These are phyloP conservation scores for Trichothecium sympodiale DNA, from an alignment of 2,329 filamentous ascomycete species.

Conservation along the genomic window DNA sequence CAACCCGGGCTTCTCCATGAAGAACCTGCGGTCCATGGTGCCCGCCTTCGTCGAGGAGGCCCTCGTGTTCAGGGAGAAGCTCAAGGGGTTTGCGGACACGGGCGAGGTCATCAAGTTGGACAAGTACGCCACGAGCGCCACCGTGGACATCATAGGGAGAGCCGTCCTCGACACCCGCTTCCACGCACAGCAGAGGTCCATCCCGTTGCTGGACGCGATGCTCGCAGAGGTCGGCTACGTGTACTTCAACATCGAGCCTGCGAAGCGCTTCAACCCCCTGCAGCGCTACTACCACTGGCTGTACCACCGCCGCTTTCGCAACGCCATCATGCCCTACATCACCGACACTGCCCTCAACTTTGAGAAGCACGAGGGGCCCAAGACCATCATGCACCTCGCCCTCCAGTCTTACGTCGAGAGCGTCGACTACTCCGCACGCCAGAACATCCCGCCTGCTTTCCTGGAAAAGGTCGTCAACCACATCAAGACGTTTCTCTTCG, in stretches of 20 bases:
- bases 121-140: slow-evolving; percentile 8
- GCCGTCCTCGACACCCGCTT: slow-evolving; percentile 9
- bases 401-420: slow-evolving; percentile 1
- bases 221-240: slow-evolving; percentile 1
- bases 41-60: slow-evolving; percentile 12
- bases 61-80: slow-evolving; percentile 9
- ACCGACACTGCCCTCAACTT: not conserved
- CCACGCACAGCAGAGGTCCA: slow-evolving; percentile 6
- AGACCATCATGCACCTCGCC: slow-evolving; percentile 1
- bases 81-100: slow-evolving; percentile 5
- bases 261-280: slow-evolving; percentile 1
- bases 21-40: slow-evolving; percentile 11
- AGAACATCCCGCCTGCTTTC: slow-evolving; percentile 1
- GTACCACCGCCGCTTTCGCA: slow-evolving; percentile 1
- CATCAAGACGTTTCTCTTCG: slow-evolving; percentile 22
- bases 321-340: slow-evolving; percentile 2
- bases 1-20: slow-evolving; percentile 12
- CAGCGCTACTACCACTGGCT: slow-evolving; percentile 2
- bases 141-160: slow-evolving; percentile 11
- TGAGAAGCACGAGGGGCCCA: slow-evolving; percentile 3
- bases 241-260: slow-evolving; percentile 1
- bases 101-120: slow-evolving; percentile 8
- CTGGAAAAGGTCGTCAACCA: slow-evolving; percentile 2
- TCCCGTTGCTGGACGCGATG: slow-evolving; percentile 5
- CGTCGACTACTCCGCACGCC: not conserved